Percentiles rank a stretch among this genome's conserved stretches.
Conservation (phyloP, 2,329 filamentous ascomycete species). For the Eurotiales sp. region DNA sequence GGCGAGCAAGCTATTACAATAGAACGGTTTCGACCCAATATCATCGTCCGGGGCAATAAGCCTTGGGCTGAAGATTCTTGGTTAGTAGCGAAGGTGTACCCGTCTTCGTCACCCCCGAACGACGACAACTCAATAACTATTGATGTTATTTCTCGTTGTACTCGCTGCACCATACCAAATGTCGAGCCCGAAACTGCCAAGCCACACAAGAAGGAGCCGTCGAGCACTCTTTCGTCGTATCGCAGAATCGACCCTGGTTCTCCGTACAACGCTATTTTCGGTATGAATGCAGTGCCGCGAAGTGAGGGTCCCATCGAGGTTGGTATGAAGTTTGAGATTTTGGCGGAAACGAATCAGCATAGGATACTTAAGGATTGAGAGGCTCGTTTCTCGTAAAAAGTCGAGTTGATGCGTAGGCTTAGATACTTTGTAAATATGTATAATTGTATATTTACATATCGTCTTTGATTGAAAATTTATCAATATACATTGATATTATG, state of each 20-base stretch:
- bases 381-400: too few species aligned
- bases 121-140: slow-evolving; percentile 38
- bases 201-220: slow-evolving; percentile 58
- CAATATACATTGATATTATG: too few species aligned
- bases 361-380: slow-evolving; percentile 42
- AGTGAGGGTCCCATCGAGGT: slow-evolving; percentile 53
- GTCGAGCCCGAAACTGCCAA: slow-evolving; percentile 61
- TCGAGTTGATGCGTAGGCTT: too few species aligned
- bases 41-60: slow-evolving; percentile 53
- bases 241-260: slow-evolving; percentile 57
- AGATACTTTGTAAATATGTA: not conserved
- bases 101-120: not conserved
- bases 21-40: slow-evolving; percentile 62
- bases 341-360: slow-evolving; percentile 56
- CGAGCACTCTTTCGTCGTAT: slow-evolving; percentile 60
- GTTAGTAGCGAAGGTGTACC: slow-evolving; percentile 50
- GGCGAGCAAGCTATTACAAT: slow-evolving; percentile 52
- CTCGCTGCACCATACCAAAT: slow-evolving; percentile 61
- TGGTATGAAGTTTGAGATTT: slow-evolving; percentile 57
- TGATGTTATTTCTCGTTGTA: slow-evolving; percentile 58
- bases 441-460: too few species aligned
- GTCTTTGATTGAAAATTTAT: too few species aligned
- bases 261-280: slow-evolving; percentile 64
- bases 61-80: slow-evolving; percentile 63
- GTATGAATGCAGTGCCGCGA: slow-evolving; percentile 61